These are phyloP conservation scores for Spathaspora passalidarum DNA, from an alignment of 805 yeast species.

Conservation along the genomic window DNA sequence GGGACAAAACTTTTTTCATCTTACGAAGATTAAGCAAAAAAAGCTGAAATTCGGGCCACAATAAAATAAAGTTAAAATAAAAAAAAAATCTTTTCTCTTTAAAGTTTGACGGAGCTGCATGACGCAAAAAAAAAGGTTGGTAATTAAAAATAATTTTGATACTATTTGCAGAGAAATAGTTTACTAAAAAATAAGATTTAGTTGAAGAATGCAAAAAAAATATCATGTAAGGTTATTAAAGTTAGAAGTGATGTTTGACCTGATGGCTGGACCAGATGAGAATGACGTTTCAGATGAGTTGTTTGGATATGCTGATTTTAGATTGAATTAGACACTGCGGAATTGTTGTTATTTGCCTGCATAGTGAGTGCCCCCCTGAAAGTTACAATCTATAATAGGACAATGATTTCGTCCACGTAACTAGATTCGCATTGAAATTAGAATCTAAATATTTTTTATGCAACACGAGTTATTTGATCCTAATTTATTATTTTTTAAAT, in stretches of 20 bases:
- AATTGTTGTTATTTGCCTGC: too few species aligned
- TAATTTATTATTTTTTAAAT: background rate
- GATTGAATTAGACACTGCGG: too few species aligned
- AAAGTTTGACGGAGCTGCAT: constrained; percentile 2
- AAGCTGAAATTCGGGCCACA: background rate
- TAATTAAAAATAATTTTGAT: background rate
- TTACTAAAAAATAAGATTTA: background rate
- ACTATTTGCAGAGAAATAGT: background rate
- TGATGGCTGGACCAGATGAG: too few species aligned
- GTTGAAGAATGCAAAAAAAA: background rate
- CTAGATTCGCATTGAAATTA: background rate
- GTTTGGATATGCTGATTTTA: too few species aligned
- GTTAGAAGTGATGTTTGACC: background rate
- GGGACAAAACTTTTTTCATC: background rate
- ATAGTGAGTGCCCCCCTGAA: too few species aligned
- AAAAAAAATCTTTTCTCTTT: background rate
- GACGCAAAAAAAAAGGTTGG: background rate
- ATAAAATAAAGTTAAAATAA: background rate
- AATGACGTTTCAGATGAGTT: too few species aligned
- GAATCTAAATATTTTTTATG: background rate
- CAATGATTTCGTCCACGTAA: background rate
- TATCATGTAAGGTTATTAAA: background rate
- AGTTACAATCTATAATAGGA: background rate
- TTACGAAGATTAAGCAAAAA: background rate
- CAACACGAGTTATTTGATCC: background rate